Conservation (phyloP, 2,329 filamentous ascomycete species). For the Grosmannia clavigera region DNA sequence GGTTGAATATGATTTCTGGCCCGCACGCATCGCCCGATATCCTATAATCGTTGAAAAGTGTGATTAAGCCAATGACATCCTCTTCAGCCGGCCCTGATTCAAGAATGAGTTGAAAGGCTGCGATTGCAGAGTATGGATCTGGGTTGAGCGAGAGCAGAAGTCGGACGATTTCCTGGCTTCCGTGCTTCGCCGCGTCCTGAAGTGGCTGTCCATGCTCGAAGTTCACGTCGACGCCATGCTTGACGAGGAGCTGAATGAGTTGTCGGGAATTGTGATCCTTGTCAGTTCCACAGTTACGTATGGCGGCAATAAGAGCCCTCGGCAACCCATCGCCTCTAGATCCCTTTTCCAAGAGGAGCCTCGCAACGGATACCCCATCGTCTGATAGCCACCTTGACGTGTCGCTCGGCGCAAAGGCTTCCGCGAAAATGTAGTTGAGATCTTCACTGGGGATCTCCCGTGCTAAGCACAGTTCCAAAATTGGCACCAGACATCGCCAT, state of each 20-base stretch:
- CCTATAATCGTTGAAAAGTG: conserved; percentile 36
- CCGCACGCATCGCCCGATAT: conserved; percentile 27
- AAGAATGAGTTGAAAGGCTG: conserved; percentile 45
- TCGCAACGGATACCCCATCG: conserved; percentile 32
- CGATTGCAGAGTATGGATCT: conserved; percentile 33
- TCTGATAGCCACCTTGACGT: conserved; percentile 33
- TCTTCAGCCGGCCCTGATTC: conserved; percentile 37
- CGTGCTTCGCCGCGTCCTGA: conserved; percentile 38
- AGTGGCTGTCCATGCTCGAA: conserved; percentile 40
- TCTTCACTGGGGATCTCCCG: conserved; percentile 28
- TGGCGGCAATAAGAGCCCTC: conserved; percentile 30
- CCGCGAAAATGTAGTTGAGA: conserved; percentile 30
- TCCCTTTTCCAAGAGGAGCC: conserved; percentile 35
- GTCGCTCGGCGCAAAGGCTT: conserved; percentile 29
- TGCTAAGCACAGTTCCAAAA: conserved; percentile 29
- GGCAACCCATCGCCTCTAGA: conserved; percentile 33
- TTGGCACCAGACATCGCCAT: conserved; percentile 23
- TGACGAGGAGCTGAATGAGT: conserved; percentile 32
- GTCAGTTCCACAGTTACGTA: conserved; percentile 28
- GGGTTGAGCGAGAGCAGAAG: conserved; percentile 38
- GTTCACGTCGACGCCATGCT: conserved; percentile 33
- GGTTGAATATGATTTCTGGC: conserved; percentile 36
- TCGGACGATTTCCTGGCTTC: conserved; percentile 34
- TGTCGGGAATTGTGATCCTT: conserved; percentile 26
- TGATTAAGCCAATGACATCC: conserved; percentile 35